Evolutionary conservation across 768 basidiomycete species (phyloP), one percentile per base, ranked within the genome.

Genomic region (Daedaleopsis nitida): DNA sequence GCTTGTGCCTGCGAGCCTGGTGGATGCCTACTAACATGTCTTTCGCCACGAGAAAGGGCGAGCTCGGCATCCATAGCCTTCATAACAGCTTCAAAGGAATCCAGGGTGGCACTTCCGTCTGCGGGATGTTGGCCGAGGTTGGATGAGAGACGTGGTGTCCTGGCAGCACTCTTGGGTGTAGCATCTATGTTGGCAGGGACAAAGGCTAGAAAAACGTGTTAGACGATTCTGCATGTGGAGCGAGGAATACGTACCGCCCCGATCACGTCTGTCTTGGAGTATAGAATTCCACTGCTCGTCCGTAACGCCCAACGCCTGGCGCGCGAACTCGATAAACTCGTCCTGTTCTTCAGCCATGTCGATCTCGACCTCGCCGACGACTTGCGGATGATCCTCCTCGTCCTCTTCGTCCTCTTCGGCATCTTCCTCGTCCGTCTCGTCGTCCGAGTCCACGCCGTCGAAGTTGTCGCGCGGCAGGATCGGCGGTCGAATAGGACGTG

Each of bases 71-170:
- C 97, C 88, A 98, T 92, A 2, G 94, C 94, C 69, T 85, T 83
- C 97, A 98, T 98, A 35, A 98, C 92, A 1, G 90, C 85, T 70
- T 99, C 97, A 64, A 99, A 98, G 0, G 94, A 95, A 72, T 96
- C 84, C 21, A 98, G 80, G 50, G 87, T 85, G 4, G 87, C 83
- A 72, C 94, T 91, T 8, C 75, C 72, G 55, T 76, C 78, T 16
- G 48, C 53, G 7, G 13, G 49, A 11, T 16, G 27, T 14, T 13
- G 45, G 19, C 52, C 52, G 17, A 21, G 32, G 3, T 9, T 23
- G 52, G 39, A 2, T 21, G 39, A 23, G 14, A 42, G 21, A 34
- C 24, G 23, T 51, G 48, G 19, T 7, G 24, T 37, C 24, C 49
- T 39, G n/a, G 56, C 12, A 11, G 14, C 19, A 11, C 51, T 34